Base-by-base conservation (phyloP, 2,329 filamentous ascomycete genomes). In the Fusarium miscanthi region DNA sequence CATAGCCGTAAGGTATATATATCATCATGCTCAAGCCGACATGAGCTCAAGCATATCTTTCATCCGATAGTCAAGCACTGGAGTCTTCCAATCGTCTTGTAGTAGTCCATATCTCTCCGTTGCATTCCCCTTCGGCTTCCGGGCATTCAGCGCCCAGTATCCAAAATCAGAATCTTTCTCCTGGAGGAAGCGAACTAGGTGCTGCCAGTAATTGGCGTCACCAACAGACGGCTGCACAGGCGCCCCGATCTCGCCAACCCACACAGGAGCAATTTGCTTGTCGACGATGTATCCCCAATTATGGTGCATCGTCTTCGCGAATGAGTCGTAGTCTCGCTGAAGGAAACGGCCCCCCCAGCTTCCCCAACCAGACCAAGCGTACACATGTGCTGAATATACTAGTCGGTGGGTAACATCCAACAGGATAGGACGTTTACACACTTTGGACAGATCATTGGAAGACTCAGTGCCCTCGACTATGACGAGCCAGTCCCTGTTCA, bases 331-430 rank as follows among this genome's bases (percentile, higher is more conserved):
- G 35, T 82, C 82, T 10, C 90, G 87, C 79, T 87, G 87, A 13
- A 87, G 84, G 78, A 90, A 93, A 8, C 89, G 86, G 5, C 89
- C 89, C 35, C 85, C 87, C 68, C 84, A 78, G 73, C 86, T 88
- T 41, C 90, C 90, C 91, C 91, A 93, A 61, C 91, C 91, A 21
- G 89, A 92, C 91, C 91, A 93, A 37, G 85, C 84, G 78, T 93
- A 92, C 27, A 92, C 90, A 78, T 93, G 91, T 5, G 89, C 87
- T 66, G 89, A 91, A 82, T 92, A 93, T 37, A 93, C 90, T 31
- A 92, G 84, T 30, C 85, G 84, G 74, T 88, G 79, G 11, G 85
- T 80, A 11, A 89, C 78, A 63, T 88, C 85, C 49, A 92, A 85
- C 51, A 81, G 79, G n/a, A 93, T 82, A 4, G 90, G 90, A 19